A percentile compares a stretch with the other conserved stretches of the same genome.
Conservation (phyloP, 331 rosid species). For the Arachis monticola region DNA sequence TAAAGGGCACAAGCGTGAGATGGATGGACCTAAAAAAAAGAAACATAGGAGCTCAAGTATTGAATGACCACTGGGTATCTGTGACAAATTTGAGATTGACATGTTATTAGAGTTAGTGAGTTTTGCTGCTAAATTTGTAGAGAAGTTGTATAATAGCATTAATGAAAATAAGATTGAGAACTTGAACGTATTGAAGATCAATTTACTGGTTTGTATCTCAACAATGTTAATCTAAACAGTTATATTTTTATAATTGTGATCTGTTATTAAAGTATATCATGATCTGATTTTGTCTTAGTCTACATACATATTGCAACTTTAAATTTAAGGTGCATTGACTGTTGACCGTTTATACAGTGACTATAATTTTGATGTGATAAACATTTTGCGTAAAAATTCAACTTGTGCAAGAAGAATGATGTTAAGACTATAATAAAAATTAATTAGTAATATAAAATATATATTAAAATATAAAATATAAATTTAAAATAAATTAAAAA, state of each 20-base stretch:
- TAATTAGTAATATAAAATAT: too few relatives aligned
- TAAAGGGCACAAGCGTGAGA: constrained; percentile 74
- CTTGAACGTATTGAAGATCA: constrained; percentile 71
- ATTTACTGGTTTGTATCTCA: constrained; percentile 62
- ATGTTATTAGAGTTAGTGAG: constrained; percentile 96
- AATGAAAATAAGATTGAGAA: constrained; percentile 69
- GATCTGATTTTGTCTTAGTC: too few relatives aligned
- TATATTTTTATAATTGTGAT: not conserved
- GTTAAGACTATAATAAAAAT: too few relatives aligned
- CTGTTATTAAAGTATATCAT: constrained; percentile 11
- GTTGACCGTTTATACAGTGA: too few relatives aligned
- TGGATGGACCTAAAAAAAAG: constrained; percentile 81
- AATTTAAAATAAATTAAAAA: too few relatives aligned
- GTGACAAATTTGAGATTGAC: constrained; percentile 99
- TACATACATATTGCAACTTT: too few relatives aligned
- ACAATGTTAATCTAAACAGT: constrained; percentile 31
- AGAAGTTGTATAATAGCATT: constrained; percentile 71
- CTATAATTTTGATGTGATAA: too few relatives aligned
- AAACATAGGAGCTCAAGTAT: constrained; percentile 87
- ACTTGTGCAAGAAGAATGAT: too few relatives aligned
- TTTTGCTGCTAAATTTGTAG: constrained; percentile 82
- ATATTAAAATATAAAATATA: too few relatives aligned
- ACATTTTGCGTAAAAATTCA: too few relatives aligned
- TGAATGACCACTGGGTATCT: constrained; percentile 98
- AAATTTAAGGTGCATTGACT: too few relatives aligned